Percentiles rank a stretch among this genome's conserved stretches.
Conservation (phyloP, 179 eudicot species). For the Drosera spatulata region DNA sequence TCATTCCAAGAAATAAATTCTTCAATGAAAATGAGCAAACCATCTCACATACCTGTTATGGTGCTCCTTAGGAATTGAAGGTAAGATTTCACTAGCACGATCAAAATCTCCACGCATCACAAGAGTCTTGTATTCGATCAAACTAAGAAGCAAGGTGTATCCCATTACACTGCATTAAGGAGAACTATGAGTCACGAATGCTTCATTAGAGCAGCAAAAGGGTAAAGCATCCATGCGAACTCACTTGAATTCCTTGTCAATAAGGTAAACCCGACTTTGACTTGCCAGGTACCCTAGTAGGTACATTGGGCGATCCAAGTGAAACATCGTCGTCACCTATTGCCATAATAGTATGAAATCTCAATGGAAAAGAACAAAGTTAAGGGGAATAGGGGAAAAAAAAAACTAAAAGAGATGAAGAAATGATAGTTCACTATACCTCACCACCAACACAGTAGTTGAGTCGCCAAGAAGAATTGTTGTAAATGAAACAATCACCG, state of each 20-base stretch:
- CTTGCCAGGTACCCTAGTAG: constrained; percentile 93
- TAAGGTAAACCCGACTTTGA: constrained; percentile 91
- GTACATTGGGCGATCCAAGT: constrained; percentile 98
- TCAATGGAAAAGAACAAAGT: constrained; percentile 1
- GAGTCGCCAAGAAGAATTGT: constrained; percentile 88
- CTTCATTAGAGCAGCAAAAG: constrained; percentile 1
- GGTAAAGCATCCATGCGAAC: constrained; percentile 14
- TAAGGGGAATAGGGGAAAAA: background rate
- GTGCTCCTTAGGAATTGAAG: constrained; percentile 95
- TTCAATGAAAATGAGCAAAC: background rate
- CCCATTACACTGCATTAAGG: constrained; percentile 70
- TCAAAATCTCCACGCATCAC: constrained; percentile 98
- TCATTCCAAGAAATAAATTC: too few species aligned
- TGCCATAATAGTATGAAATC: constrained; percentile 9
- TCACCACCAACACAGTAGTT: constrained; percentile 99
- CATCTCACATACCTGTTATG: constrained; percentile 52
- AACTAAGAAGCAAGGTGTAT: constrained; percentile 78
- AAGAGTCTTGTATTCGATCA: constrained; percentile 95
- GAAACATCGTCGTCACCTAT: constrained; percentile 98
- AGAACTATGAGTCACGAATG: constrained; percentile 4
- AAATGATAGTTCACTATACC: constrained; percentile 33
- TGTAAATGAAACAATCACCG: constrained; percentile 96
- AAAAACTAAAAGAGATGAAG: background rate
- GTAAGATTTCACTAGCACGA: constrained; percentile 65
- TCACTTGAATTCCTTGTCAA: constrained; percentile 98